Conservation (phyloP, 2,329 filamentous ascomycete genomes). For the Alternaria arborescens region DNA sequence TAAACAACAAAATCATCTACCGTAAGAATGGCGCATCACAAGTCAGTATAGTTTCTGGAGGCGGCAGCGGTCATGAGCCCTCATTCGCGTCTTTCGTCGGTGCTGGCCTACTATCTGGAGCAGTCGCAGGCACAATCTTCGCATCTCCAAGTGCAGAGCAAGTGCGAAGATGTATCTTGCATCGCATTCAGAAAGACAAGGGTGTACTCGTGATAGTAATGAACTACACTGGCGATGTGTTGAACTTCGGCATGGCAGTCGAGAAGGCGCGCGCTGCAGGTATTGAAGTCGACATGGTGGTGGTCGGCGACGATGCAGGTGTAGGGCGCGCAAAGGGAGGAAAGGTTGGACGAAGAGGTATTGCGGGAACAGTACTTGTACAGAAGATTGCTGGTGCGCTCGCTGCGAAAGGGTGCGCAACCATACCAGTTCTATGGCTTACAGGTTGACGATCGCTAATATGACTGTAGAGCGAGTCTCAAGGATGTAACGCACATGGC, state of each 20-base stretch:
- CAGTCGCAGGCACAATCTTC: constrained; percentile 88
- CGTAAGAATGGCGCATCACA: constrained; percentile 52
- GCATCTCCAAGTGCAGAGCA: constrained; percentile 84
- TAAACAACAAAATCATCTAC: constrained; percentile 74
- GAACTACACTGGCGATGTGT: constrained; percentile 82
- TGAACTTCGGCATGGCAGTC: constrained; percentile 93
- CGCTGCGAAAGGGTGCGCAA: constrained; percentile 71
- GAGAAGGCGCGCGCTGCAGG: constrained; percentile 89
- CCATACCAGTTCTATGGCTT: neutral
- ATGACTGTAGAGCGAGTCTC: constrained; percentile 57
- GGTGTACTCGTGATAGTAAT: constrained; percentile 92
- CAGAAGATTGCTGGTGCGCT: constrained; percentile 88
- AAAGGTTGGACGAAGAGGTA: constrained; percentile 91
- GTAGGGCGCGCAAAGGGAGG: constrained; percentile 82
- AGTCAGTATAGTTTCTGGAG: constrained; percentile 86
- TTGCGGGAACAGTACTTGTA: constrained; percentile 91
- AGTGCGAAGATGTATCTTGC: constrained; percentile 77
- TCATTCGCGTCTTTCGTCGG: constrained; percentile 88
- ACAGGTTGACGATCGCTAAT: constrained; percentile 15
- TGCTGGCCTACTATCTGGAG: constrained; percentile 78
- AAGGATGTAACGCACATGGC: constrained; percentile 78
- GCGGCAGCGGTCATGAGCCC: constrained; percentile 90
- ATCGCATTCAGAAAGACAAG: constrained; percentile 72
- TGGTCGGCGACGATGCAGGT: constrained; percentile 91
- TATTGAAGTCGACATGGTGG: constrained; percentile 82